A percentile compares a stretch with the other conserved stretches of the same genome.
These are phyloP conservation scores for Nakataea oryzae DNA, from an alignment of 2,329 filamentous ascomycete genomes.

Conservation along the genomic window DNA sequence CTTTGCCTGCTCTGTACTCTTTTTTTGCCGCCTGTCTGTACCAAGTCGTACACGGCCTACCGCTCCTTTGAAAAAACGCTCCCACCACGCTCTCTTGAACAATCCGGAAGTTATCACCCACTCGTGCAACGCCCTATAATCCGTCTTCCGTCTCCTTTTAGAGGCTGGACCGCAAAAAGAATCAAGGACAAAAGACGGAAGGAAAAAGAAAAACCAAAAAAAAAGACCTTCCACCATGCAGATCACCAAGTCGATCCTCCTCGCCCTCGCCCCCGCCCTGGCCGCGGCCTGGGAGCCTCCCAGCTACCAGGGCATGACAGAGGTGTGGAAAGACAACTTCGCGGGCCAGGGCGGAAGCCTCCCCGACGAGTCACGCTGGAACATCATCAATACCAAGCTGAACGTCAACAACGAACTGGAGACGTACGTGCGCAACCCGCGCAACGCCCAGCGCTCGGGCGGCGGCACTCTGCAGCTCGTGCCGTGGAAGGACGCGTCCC, in stretches of 20 bases:
- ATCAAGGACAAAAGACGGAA: neutral
- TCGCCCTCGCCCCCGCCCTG: constrained; percentile 13
- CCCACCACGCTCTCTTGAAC: neutral
- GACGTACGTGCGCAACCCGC: constrained; percentile 32
- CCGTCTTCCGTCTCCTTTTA: too few relatives aligned
- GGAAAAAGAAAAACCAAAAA: neutral
- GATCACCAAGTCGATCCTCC: constrained; percentile 15
- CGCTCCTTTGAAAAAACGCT: neutral
- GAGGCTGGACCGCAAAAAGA: neutral
- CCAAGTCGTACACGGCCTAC: neutral
- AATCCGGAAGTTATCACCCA: too few relatives aligned
- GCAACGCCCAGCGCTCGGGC: constrained; percentile 40
- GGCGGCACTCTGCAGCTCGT: constrained; percentile 39
- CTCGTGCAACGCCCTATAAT: too few relatives aligned
- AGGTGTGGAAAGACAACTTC: constrained; percentile 34
- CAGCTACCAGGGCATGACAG: constrained; percentile 24
- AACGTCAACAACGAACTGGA: constrained; percentile 50
- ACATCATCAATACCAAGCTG: constrained; percentile 48
- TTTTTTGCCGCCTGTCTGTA: neutral
- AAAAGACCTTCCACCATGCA: neutral
- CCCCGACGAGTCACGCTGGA: constrained; percentile 50
- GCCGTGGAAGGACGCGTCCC: constrained; percentile 28
- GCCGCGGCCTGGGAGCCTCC: constrained; percentile 26
- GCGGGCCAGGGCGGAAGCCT: constrained; percentile 16
- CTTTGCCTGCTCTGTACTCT: neutral